Evolutionary conservation across 305 asterid genomes (phyloP), one percentile per base, ranked within the genome.

Genomic region (Fraxinus baroniana): DNA sequence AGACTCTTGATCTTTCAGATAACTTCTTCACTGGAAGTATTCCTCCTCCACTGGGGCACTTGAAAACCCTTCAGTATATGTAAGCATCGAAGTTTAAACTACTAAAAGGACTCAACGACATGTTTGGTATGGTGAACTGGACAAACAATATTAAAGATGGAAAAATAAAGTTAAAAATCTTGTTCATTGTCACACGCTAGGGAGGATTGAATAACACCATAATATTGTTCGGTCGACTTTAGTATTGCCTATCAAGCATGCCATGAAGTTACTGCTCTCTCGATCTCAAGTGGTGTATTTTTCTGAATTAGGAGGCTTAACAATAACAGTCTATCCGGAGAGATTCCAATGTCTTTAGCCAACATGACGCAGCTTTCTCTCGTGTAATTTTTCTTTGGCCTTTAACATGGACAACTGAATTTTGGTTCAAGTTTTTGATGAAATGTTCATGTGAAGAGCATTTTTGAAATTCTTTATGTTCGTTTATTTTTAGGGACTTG

Each of bases 1-100:
- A 90, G 33, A 93, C 98, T 28, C 97, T 95, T 81, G 98, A 95
- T 89, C 96, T 95, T 81, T 95, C 99, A 1, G 87, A 85, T 80
- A 95, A 95, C 74, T 68, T 79, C 79, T 92, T 94, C 86, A 89
- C 49, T 77, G 98, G 97, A 74, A 83, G 73, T 75, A 90, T 95
- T 82, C 99, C 99, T 76, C 77, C 93, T 78, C 64, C 95, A 84
- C 83, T 93, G 78, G 93, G 93, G 17, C 89, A 83, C 68, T 87
- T 93, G 91, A 88, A 81, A 76, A 80, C 64, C 86, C 97, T 95
- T 52, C 92, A 90, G 62, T 95, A 94, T 87, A 88, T 94, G 99
- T 93, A 85, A 88, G 94, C 10, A 20, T 60, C 30, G 0, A 60
- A 20, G 70, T 20, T 60, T 20, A 13, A 57, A 60, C 30, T 20